phyloP scores from a whole-genome alignment of 129 eudicot genomes.

The Apium graveolens region DNA sequence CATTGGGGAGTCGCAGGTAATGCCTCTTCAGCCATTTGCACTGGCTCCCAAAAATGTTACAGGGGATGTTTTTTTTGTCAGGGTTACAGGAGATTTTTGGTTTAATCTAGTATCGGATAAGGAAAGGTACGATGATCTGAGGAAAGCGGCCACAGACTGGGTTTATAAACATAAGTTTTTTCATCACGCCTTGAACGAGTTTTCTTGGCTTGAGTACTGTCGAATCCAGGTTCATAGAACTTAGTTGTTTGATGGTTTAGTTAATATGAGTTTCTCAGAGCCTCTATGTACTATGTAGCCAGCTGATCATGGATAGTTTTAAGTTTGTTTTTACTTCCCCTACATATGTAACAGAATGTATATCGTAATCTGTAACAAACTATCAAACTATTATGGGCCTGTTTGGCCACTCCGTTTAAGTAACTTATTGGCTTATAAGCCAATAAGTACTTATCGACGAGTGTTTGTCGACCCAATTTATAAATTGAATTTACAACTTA shows the following conservation, averaged over 20 bases:
- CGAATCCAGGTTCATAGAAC: not conserved
- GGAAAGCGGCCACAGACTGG: slow-evolving; percentile 44
- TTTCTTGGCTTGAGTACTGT: not conserved
- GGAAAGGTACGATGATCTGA: slow-evolving; percentile 24
- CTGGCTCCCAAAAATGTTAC: slow-evolving; percentile 39
- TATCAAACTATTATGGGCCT: too few relatives aligned
- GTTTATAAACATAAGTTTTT: slow-evolving; percentile 29
- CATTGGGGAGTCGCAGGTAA: not conserved
- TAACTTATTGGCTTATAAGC: too few relatives aligned
- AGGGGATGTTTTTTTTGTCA: slow-evolving; percentile 40
- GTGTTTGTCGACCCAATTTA: too few relatives aligned
- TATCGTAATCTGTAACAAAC: too few relatives aligned
- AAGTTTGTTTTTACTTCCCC: too few relatives aligned
- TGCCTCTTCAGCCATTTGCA: slow-evolving; percentile 44
- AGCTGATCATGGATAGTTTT: too few relatives aligned
- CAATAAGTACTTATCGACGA: too few relatives aligned
- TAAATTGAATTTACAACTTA: too few relatives aligned
- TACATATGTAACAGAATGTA: too few relatives aligned
- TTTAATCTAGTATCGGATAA: slow-evolving; percentile 17
- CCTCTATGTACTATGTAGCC: too few relatives aligned
- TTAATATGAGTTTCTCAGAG: not conserved
- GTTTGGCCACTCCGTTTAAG: too few relatives aligned
- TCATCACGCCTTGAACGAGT: slow-evolving; percentile 42
- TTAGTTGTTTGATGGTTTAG: not conserved
- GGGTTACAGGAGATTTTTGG: too few relatives aligned